Percentiles rank a stretch among this genome's conserved stretches.
These are phyloP conservation scores for Cladosporium sp. DNA, from an alignment of 2,329 filamentous ascomycete species.

Conservation along the genomic window DNA sequence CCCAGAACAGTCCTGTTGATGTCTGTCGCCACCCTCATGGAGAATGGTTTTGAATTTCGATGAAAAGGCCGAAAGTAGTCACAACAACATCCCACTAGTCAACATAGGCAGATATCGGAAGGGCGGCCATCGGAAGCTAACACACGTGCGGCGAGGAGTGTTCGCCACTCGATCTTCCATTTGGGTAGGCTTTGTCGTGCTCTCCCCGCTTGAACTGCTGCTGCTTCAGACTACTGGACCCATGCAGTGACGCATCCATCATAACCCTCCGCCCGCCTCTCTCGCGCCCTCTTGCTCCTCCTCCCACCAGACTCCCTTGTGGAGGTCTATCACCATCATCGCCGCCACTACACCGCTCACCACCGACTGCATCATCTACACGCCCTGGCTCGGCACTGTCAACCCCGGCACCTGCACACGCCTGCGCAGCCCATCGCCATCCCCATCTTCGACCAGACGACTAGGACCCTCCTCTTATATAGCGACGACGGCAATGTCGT, in stretches of 20 bases:
- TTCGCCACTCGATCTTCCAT: constrained; percentile 6
- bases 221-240: background rate
- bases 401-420: constrained; percentile 14
- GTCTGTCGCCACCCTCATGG: background rate
- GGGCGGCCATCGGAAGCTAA: background rate
- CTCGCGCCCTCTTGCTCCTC: constrained; percentile 14
- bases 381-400: constrained; percentile 21
- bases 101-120: background rate
- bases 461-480: background rate
- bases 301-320: constrained; percentile 23
- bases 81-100: background rate
- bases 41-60: background rate
- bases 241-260: constrained; percentile 11
- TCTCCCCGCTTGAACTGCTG: background rate
- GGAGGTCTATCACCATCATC: constrained; percentile 15
- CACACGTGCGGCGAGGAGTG: background rate
- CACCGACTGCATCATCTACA: background rate
- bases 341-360: background rate
- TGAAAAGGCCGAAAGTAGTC: background rate
- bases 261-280: background rate
- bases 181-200: constrained; percentile 6
- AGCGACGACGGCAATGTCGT: constrained; percentile 40
- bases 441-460: constrained; percentile 1
- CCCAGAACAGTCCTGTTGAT: background rate
- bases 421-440: constrained; percentile 9